A percentile compares a stretch with the other conserved stretches of the same genome.
Conservation (phyloP, 192 early-diverging fungal species). For the Mortierella claussenii region DNA sequence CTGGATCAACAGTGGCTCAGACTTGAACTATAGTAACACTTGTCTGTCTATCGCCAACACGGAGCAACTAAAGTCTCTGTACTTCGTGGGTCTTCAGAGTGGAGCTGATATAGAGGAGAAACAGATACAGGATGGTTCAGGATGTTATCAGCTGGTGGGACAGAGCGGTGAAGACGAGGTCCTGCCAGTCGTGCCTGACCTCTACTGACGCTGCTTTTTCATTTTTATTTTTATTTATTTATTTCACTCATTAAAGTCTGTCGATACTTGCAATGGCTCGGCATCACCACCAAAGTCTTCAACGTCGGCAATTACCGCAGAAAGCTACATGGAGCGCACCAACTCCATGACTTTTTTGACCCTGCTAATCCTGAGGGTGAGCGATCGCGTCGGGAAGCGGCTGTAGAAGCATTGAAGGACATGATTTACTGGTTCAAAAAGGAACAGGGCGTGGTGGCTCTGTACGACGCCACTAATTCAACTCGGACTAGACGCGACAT, state of each 20-base stretch:
- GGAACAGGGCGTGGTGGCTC: conserved; percentile 84
- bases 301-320: conserved; percentile 99
- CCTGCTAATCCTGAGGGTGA: conserved; percentile 79
- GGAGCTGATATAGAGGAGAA: too few relatives aligned
- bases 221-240: conserved; percentile 1
- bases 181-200: too few relatives aligned
- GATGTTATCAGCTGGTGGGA: too few relatives aligned
- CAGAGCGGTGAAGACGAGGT: too few relatives aligned
- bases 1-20: too few relatives aligned
- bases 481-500: conserved; percentile 82
- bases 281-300: conserved; percentile 93
- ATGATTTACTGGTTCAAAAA: conserved; percentile 93
- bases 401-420: conserved; percentile 85
- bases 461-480: conserved; percentile 99
- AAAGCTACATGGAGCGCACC: conserved; percentile 83
- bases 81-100: too few relatives aligned
- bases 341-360: conserved; percentile 92
- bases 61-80: too few relatives aligned
- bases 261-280: conserved; percentile 96
- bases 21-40: too few relatives aligned
- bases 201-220: too few relatives aligned
- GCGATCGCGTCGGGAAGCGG: conserved; percentile 81
- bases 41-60: too few relatives aligned
- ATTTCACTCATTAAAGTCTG: conserved; percentile 64
- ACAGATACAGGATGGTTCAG: too few relatives aligned